A percentile compares a stretch with the other conserved stretches of the same genome.
phyloP scores from a whole-genome alignment of 2,329 filamentous ascomycete genomes.

The Claviceps spartinae region DNA sequence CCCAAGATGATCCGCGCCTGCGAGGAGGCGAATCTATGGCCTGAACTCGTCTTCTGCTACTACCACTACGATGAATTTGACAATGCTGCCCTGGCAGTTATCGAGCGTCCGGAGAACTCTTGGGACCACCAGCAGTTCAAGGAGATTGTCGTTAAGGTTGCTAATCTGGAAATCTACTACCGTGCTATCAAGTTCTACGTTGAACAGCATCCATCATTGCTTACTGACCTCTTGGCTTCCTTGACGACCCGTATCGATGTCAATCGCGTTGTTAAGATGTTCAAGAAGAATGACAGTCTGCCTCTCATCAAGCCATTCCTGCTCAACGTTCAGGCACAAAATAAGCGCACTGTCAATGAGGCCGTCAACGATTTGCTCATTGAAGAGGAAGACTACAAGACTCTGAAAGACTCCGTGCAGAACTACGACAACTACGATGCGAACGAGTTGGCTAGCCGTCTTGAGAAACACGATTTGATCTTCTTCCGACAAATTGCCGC shows the following conservation, averaged over 20 bases:
- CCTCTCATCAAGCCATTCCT: slow-evolving; percentile 98
- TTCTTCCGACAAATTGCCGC: slow-evolving; percentile 99
- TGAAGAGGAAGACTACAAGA: slow-evolving; percentile 99
- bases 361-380: slow-evolving; percentile 96
- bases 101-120: slow-evolving; percentile 91
- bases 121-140: slow-evolving; percentile 99
- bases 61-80: slow-evolving; percentile 98
- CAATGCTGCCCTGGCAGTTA: slow-evolving; percentile 92
- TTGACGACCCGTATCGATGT: slow-evolving; percentile 92
- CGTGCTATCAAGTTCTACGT: slow-evolving; percentile 93
- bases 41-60: slow-evolving; percentile 94
- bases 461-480: slow-evolving; percentile 95
- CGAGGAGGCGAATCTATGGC: slow-evolving; percentile 93
- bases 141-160: slow-evolving; percentile 94
- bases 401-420: slow-evolving; percentile 88
- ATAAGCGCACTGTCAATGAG: slow-evolving; percentile 96
- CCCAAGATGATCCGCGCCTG: slow-evolving; percentile 90
- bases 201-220: slow-evolving; percentile 85
- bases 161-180: slow-evolving; percentile 98
- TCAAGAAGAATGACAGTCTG: slow-evolving; percentile 95
- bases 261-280: slow-evolving; percentile 98
- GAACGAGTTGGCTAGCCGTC: slow-evolving; percentile 75
- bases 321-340: slow-evolving; percentile 88
- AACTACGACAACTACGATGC: slow-evolving; percentile 99
- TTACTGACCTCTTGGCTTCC: slow-evolving; percentile 89